Conservation (phyloP, 140 eudicot genomes). For the Oenanthe javanica region DNA sequence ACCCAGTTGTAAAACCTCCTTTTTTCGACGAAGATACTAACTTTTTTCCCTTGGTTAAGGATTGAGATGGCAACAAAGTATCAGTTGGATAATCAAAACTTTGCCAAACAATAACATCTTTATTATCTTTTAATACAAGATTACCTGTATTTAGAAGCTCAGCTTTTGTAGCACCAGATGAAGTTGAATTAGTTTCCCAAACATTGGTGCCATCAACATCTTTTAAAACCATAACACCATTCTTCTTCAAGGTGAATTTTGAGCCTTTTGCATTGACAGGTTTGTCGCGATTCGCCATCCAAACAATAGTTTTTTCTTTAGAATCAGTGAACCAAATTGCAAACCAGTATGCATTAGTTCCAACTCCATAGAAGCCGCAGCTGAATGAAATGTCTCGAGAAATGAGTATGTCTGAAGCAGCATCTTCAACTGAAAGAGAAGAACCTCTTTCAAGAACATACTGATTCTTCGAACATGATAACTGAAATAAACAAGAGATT, state of each 20-base stretch:
- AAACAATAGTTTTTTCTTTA: constrained; percentile 20
- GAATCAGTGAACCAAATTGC: constrained; percentile 40
- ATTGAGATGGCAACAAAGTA: too few species aligned
- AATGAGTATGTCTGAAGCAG: constrained; percentile 12
- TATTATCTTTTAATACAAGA: constrained; percentile 23
- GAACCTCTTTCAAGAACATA: constrained; percentile 17
- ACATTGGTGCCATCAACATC: constrained; percentile 30
- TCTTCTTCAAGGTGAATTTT: constrained; percentile 15
- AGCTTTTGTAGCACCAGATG: constrained; percentile 21
- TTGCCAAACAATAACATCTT: too few species aligned
- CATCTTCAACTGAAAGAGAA: constrained; percentile 23
- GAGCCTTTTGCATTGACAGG: constrained; percentile 48
- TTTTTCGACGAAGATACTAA: too few species aligned
- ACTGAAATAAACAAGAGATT: too few species aligned
- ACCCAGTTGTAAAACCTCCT: too few species aligned
- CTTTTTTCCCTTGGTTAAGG: too few species aligned
- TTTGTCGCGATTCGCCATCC: constrained; percentile 41
- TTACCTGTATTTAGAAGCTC: constrained; percentile 44
- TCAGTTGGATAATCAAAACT: too few species aligned
- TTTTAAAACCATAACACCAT: constrained; percentile 32
- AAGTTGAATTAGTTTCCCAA: constrained; percentile 34
- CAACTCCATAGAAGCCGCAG: constrained; percentile 30
- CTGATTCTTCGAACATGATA: not conserved
- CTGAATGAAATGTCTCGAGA: constrained; percentile 38
- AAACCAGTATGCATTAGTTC: constrained; percentile 33